Percentiles rank a stretch among this genome's conserved stretches.
Evolutionary conservation across 2,329 filamentous ascomycete species (phyloP).

Genomic region (Daldinia eschscholtzii): DNA sequence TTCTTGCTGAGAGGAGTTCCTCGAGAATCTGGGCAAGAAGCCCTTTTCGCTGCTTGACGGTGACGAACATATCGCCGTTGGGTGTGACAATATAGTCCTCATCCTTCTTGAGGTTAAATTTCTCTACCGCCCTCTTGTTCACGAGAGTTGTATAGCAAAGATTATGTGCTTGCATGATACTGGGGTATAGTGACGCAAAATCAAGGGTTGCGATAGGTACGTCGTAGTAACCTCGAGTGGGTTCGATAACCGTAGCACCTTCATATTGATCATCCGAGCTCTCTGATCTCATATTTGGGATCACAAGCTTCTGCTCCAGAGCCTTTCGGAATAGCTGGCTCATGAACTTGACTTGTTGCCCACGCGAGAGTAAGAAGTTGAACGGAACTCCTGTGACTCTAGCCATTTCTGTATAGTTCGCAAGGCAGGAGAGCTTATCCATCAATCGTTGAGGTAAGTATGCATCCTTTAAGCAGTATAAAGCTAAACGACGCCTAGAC

Average conservation of each 20-base stretch:
- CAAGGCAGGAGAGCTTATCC: conserved; percentile 98
- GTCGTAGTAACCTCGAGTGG: conserved; percentile 91
- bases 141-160: conserved; percentile 96
- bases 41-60: conserved; percentile 88
- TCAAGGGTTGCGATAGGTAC: conserved; percentile 96
- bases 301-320: conserved; percentile 90
- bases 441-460: conserved; percentile 94
- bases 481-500: conserved; percentile 86
- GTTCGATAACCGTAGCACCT: conserved; percentile 98
- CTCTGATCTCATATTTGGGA: conserved; percentile 84
- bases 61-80: conserved; percentile 94
- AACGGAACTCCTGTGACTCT: conserved; percentile 99
- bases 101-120: conserved; percentile 82
- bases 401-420: conserved; percentile 99
- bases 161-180: conserved; percentile 99
- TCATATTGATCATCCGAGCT: conserved; percentile 90
- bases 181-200: conserved; percentile 98
- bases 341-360: conserved; percentile 97
- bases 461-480: conserved; percentile 98
- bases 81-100: conserved; percentile 98
- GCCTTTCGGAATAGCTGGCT: conserved; percentile 97
- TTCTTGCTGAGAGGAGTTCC: conserved; percentile 90
- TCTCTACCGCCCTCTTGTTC: conserved; percentile 81
- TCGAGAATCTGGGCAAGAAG: conserved; percentile 95
- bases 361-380: conserved; percentile 90